phyloP scores from a whole-genome alignment of 148 eudicot genomes.

The Tetragonia tetragonoides region DNA sequence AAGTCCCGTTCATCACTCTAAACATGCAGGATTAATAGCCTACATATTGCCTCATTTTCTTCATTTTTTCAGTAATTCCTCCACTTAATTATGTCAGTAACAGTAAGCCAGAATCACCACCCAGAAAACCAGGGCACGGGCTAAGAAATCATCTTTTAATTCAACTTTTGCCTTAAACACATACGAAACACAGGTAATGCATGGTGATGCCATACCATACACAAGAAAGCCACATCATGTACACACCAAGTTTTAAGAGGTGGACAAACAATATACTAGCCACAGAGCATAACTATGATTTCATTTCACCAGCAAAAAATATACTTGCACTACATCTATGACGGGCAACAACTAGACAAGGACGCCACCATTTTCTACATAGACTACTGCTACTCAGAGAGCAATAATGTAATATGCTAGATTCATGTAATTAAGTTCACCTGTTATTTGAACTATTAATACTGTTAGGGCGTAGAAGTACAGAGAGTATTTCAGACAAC shows the following conservation, averaged over 20 bases:
- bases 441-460: conserved; percentile 29
- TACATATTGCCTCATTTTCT: conserved; percentile 24
- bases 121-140: conserved; percentile 9
- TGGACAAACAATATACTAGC: background rate
- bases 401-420: background rate
- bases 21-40: conserved; percentile 24
- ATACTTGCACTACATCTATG: conserved; percentile 26
- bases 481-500: conserved; percentile 63
- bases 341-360: conserved; percentile 21
- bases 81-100: conserved; percentile 3
- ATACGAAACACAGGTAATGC: background rate
- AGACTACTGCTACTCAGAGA: background rate
- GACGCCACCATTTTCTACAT: conserved; percentile 18
- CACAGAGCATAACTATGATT: conserved; percentile 20
- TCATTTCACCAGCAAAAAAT: conserved; percentile 27
- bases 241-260: background rate
- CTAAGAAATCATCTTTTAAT: conserved; percentile 4
- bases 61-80: conserved; percentile 8
- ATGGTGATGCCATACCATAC: background rate
- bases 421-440: conserved; percentile 26
- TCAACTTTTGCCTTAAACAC: conserved; percentile 13
- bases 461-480: conserved; percentile 44
- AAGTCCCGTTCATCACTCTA: conserved; percentile 16
- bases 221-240: conserved; percentile 2
- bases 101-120: conserved; percentile 7